Conservation (phyloP, 495 filamentous ascomycete genomes). For the Astrocystis sublimbata region DNA sequence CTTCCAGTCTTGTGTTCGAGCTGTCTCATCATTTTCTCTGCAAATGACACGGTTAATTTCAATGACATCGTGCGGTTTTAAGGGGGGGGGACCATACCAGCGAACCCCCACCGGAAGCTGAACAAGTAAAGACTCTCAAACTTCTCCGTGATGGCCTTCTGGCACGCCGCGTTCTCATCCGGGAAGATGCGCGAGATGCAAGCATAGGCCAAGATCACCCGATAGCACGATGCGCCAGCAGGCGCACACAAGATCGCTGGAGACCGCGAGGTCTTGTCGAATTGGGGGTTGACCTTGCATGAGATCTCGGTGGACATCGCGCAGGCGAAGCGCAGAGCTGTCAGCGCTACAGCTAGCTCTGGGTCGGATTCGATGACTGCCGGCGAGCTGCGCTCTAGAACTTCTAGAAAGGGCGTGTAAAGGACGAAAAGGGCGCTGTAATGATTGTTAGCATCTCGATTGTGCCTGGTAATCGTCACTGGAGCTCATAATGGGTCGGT, state of each 20-base stretch:
- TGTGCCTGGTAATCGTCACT: too few relatives aligned
- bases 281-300: conserved; percentile 33
- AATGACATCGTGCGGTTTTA: too few relatives aligned
- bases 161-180: conserved; percentile 24
- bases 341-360: conserved; percentile 27
- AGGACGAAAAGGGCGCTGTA: conserved; percentile 18
- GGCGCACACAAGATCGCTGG: conserved; percentile 32
- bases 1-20: conserved; percentile 29
- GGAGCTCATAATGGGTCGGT: too few relatives aligned
- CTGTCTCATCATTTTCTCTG: conserved; percentile 35
- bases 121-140: conserved; percentile 35
- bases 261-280: conserved; percentile 21
- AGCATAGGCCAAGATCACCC: conserved; percentile 27
- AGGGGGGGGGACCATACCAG: conserved; percentile 35
- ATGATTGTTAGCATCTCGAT: not conserved
- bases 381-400: conserved; percentile 8
- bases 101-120: conserved; percentile 35
- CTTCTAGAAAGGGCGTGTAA: conserved; percentile 14
- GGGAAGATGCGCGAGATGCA: conserved; percentile 28
- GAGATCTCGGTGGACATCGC: conserved; percentile 36
- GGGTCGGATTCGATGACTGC: conserved; percentile 15
- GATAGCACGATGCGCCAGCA: conserved; percentile 33
- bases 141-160: conserved; percentile 32
- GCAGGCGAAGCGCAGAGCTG: conserved; percentile 35
- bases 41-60: not conserved